Base-by-base conservation (phyloP, 306 rosid species). In the Prunus salicina region DNA sequence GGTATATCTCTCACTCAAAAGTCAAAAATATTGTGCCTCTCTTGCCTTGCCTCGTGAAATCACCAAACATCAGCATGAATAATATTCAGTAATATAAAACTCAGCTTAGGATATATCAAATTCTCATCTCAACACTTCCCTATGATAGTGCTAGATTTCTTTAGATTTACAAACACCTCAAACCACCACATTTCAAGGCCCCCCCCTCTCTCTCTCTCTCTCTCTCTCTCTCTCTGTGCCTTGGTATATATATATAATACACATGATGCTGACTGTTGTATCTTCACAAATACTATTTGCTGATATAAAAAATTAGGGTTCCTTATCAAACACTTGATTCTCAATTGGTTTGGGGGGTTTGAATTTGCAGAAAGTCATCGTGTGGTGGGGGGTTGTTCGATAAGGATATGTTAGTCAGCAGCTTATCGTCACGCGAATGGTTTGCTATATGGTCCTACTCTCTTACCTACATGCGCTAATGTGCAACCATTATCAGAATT, bases 221-320 rank as follows among this genome's bases (percentile, higher is more conserved):
- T 56, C 27, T n/a, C 27, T 11, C 11, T 2, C n/a, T 6, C 20
- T 19, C 15, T 4, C 64, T 0, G 15, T 62, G 60, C 78, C 66
- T 50, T 50, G 22, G 18, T 50, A 32, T 71, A 9, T 55, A 9
- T 55, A 30, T 55, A 30, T 38, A 38, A 34, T 7, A 65, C 90
- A 85, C 88, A 79, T 87, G 90, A 25, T 82, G 84, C 87, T 85
- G 84, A 85, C 87, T 84, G 83, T 85, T 84, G 81, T 84, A 43
- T 80, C 52, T n/a, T 76, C 70, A 78, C 64, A 75, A 78, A 68
- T 72, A 77, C 74, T 62, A 70, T 50, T 24, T 60, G 65, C 38
- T 25, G 30, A 5, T 28, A 12, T 60, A 19, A 60, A 62, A 27
- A 62, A 62, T 3, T 62, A 27, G 77, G 81, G 73, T 84, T 84